Evolutionary conservation across 768 basidiomycete genomes (phyloP).

Genomic region (Nidularia pulvinata): DNA sequence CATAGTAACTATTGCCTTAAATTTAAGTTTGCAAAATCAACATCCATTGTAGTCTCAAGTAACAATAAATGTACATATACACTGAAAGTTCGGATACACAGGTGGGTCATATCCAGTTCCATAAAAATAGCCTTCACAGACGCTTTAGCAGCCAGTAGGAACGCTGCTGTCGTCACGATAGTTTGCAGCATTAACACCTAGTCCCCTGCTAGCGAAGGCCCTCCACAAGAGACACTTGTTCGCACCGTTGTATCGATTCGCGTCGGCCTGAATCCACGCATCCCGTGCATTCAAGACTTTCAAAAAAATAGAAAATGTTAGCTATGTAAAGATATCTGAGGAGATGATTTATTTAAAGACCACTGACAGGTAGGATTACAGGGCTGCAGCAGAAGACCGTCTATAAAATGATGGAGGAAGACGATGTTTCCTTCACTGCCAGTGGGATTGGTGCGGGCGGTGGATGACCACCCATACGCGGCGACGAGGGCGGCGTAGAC

Average conservation of each 20-base stretch:
- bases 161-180: conserved; percentile 18
- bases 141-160: conserved; percentile 23
- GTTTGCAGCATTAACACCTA: conserved; percentile 33
- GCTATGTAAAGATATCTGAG: not conserved
- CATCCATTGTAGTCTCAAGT: too few species aligned
- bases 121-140: too few species aligned
- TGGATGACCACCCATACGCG: conserved; percentile 18
- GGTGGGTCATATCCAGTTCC: too few species aligned
- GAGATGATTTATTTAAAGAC: too few species aligned
- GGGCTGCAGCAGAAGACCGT: conserved; percentile 34
- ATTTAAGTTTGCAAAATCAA: too few species aligned
- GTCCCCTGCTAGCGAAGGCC: conserved; percentile 46
- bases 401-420: conserved; percentile 38
- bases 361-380: conserved; percentile 40
- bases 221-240: conserved; percentile 45
- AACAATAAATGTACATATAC: too few species aligned
- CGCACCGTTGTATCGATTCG: conserved; percentile 40
- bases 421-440: conserved; percentile 35
- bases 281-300: conserved; percentile 40
- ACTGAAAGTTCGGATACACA: too few species aligned
- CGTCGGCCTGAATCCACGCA: conserved; percentile 52
- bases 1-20: too few species aligned
- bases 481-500: conserved; percentile 25
- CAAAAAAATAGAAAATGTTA: not conserved
- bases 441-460: conserved; percentile 26